These are phyloP conservation scores for Sophora flavescens DNA, from an alignment of 306 rosid species.

Conservation along the genomic window DNA sequence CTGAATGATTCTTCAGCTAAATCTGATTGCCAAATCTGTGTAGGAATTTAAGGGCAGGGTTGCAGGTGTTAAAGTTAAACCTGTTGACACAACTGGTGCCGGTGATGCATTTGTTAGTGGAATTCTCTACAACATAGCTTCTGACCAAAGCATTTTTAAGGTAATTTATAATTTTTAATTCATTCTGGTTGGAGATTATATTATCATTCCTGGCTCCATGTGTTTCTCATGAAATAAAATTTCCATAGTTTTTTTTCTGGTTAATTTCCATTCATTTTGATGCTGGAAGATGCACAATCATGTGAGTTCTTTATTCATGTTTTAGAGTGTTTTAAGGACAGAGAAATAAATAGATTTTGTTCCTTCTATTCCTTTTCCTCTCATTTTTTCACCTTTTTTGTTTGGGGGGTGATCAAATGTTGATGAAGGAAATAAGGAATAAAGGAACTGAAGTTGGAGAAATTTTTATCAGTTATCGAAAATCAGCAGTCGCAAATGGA, in stretches of 20 bases:
- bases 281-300: conserved; percentile 7
- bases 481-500: neutral
- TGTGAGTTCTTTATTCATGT: neutral
- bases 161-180: conserved; percentile 46
- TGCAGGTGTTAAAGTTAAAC: conserved; percentile 70
- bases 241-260: neutral
- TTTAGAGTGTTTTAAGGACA: neutral
- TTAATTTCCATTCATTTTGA: neutral
- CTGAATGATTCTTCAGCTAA: conserved; percentile 10
- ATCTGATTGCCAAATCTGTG: conserved; percentile 36
- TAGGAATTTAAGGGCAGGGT: conserved; percentile 88
- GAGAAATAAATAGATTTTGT: neutral
- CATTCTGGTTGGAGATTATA: conserved; percentile 18
- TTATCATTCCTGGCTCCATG: neutral
- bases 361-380: neutral
- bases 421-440: conserved; percentile 27
- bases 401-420: neutral
- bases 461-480: neutral
- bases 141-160: conserved; percentile 65
- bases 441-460: conserved; percentile 17
- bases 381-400: too few relatives aligned
- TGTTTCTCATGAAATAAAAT: neutral
- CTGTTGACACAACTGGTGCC: conserved; percentile 96
- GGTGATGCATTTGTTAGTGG: conserved; percentile 98
- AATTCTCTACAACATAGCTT: conserved; percentile 69